Percentiles rank a stretch among this genome's conserved stretches.
phyloP scores from a whole-genome alignment of 1,139 yeast species.

The Candida sp. region DNA sequence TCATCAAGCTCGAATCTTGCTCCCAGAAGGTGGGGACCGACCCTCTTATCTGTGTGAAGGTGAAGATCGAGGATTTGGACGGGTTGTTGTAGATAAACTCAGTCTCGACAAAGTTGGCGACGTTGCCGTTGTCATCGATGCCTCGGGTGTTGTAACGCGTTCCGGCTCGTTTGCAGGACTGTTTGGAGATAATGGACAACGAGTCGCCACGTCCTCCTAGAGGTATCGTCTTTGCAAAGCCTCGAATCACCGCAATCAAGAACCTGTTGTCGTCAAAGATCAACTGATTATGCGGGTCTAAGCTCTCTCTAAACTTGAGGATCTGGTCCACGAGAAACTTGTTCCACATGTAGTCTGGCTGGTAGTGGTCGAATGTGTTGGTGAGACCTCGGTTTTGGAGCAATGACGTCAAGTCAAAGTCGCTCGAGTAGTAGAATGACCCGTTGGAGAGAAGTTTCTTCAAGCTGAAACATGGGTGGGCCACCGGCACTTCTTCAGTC shows the following conservation, averaged over 20 bases:
- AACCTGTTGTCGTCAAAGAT: slow-evolving; percentile 78
- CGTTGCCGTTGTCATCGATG: slow-evolving; percentile 93
- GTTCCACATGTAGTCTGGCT: slow-evolving; percentile 97
- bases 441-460: slow-evolving; percentile 83
- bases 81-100: slow-evolving; percentile 72
- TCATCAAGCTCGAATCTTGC: slow-evolving; percentile 85
- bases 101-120: slow-evolving; percentile 96
- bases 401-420: slow-evolving; percentile 87
- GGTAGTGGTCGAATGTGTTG: slow-evolving; percentile 54
- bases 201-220: slow-evolving; percentile 51
- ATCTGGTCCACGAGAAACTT: slow-evolving; percentile 88
- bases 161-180: slow-evolving; percentile 96
- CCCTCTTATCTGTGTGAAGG: slow-evolving; percentile 91
- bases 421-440: slow-evolving; percentile 89
- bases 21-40: slow-evolving; percentile 99
- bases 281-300: slow-evolving; percentile 61
- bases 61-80: slow-evolving; percentile 53
- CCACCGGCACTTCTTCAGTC: slow-evolving; percentile 31
- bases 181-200: slow-evolving; percentile 86
- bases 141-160: slow-evolving; percentile 95
- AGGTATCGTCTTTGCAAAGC: slow-evolving; percentile 84
- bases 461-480: slow-evolving; percentile 86
- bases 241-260: slow-evolving; percentile 90
- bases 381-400: slow-evolving; percentile 73
- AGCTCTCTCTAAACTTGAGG: slow-evolving; percentile 70